Evolutionary conservation across 768 basidiomycete genomes (phyloP), one percentile per base, ranked within the genome.

Genomic region (Amanita pseudoporphyria): DNA sequence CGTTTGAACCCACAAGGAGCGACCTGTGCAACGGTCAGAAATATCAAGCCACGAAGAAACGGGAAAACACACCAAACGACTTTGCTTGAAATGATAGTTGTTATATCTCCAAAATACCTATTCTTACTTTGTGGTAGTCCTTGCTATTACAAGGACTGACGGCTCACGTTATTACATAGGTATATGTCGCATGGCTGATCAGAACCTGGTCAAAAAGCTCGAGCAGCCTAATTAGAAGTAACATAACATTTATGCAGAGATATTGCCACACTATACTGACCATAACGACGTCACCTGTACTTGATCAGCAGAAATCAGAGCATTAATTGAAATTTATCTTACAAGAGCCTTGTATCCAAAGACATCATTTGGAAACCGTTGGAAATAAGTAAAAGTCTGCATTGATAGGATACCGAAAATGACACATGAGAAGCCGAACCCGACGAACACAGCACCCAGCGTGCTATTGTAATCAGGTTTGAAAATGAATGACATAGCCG

Each of bases 181-280:
- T 74, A 56, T 83, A 82, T 26, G 78, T 61, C 7, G 65, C 62
- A 57, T 81, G 71, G 1, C 67, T 74, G 49, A 80, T 70, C 56
- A 82, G 69, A 4, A 61, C 61, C 57, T 80, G 73, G 56, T 82
- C 75, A 0, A 68, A 43, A 0, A 68, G 56, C 56, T 77, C 77
- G 37, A 80, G 54, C 1, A 66, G 13, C 69, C 79, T 79, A 44
- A 18, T 6, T 22, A 28, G 28, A 21, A 12, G 5, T 18, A 10
- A 18, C 18, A 19, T 31, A 43, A 7, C 14, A 16, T n/a, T 9
- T 9, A 16, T 16, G 40, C 9, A 9, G 18, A 13, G 9, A 13
- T 21, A 35, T 21, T 40, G 3, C 19, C 37, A 14, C 21, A 35
- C 2, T 3, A 12, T 26, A 52, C 58, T 32, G 39, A 67, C 66